A percentile compares a stretch with the other conserved stretches of the same genome.
Evolutionary conservation across 352 stramenopile genomes (phyloP).

Genomic region (Globisporangium ultimum): DNA sequence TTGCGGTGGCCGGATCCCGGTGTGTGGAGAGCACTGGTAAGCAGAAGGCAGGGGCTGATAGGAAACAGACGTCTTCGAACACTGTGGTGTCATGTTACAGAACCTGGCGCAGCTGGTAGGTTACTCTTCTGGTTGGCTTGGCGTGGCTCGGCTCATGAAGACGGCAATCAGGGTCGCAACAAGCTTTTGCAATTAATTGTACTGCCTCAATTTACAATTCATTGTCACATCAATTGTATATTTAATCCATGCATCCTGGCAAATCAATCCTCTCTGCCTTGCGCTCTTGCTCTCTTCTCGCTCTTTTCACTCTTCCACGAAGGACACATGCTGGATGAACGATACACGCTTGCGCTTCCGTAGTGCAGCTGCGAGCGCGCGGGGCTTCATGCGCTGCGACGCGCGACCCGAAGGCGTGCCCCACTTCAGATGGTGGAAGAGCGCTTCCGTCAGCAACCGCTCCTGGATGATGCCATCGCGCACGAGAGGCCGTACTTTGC

Average conservation of each 20-base stretch:
- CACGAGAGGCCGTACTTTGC: constrained; percentile 79
- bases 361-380: constrained; percentile 53
- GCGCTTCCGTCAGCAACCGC: constrained; percentile 67
- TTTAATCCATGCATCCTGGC: background rate
- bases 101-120: too few species aligned
- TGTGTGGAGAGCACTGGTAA: too few species aligned
- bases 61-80: too few species aligned
- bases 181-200: too few species aligned
- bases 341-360: constrained; percentile 86
- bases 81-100: too few species aligned
- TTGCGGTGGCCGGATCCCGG: too few species aligned
- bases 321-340: constrained; percentile 88
- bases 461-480: constrained; percentile 63
- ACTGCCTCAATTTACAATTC: too few species aligned
- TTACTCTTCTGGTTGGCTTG: too few species aligned
- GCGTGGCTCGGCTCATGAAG: too few species aligned
- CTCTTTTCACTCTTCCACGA: constrained; percentile 33
- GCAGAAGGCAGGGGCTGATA: too few species aligned
- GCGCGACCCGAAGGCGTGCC: constrained; percentile 57
- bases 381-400: constrained; percentile 59
- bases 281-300: background rate
- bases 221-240: background rate
- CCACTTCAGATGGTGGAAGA: constrained; percentile 88
- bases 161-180: too few species aligned
- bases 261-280: too few species aligned